These are phyloP conservation scores for Entomortierella chlamydospora DNA, from an alignment of 192 early-diverging fungal species.

Conservation along the genomic window DNA sequence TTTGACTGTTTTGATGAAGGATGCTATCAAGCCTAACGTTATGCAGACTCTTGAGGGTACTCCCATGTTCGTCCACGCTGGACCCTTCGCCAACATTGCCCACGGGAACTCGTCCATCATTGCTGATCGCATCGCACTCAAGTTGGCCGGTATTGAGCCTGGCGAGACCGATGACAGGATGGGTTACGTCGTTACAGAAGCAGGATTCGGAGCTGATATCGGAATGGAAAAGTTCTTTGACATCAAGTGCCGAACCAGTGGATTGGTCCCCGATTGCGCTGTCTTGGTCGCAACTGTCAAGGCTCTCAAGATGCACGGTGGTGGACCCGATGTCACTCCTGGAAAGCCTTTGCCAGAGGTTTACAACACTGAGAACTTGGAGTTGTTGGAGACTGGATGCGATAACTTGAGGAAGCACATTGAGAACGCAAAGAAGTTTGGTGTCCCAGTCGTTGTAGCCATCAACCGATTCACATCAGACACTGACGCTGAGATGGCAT, in stretches of 20 bases:
- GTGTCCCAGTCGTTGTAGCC: conserved; percentile 92
- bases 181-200: conserved; percentile 97
- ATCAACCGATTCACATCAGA: conserved; percentile 92
- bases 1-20: conserved; percentile 97
- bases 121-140: conserved; percentile 95
- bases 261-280: conserved; percentile 90
- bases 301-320: conserved; percentile 98
- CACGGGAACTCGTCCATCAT: conserved; percentile 97
- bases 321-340: conserved; percentile 84
- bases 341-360: conserved; percentile 93
- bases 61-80: conserved; percentile 98
- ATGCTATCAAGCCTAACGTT: conserved; percentile 97
- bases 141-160: conserved; percentile 83
- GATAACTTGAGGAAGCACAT: conserved; percentile 93
- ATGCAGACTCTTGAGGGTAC: conserved; percentile 99
- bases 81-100: conserved; percentile 99
- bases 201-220: conserved; percentile 99
- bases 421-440: conserved; percentile 89
- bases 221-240: conserved; percentile 99
- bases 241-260: conserved; percentile 96
- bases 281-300: conserved; percentile 95
- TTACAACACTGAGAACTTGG: conserved; percentile 91
- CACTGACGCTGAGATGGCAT: conserved; percentile 84
- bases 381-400: conserved; percentile 83
- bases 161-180: conserved; percentile 64